Evolutionary conservation across 805 yeast species (phyloP), one percentile per base, ranked within the genome.

Genomic region (Candida suzukii): DNA sequence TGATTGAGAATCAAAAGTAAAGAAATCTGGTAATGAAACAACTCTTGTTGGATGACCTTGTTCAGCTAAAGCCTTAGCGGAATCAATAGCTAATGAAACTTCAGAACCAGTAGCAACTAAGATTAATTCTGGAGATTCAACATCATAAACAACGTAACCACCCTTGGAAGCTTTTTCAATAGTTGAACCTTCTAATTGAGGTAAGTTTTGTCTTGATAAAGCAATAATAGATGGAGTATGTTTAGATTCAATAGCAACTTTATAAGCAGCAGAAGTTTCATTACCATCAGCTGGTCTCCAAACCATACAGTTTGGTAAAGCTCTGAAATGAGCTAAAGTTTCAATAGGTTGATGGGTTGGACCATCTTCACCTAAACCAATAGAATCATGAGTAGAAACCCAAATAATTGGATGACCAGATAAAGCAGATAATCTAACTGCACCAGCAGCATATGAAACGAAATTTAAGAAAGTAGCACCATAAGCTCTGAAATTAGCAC

Each of bases 391-490:
- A 46, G 95, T 85, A 47, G 93, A 93, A 49, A 85, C 88, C 87
- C 90, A 84, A 54, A 79, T 74, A 53, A 84, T 78, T 51, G 91
- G 93, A 61, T 80, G 86, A 53, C 85, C 87, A 43, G 91, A 82
- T 49, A 85, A 68, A 43, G 95, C 91, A 43, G 91, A 74, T 61
- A 85, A 74, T 78, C 95, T 80, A 40, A 84, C 78, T 56, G 95
- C 88, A 73, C 93, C 93, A 32, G 90, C 78, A 53, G 88, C 93
- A 58, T 84, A 84, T 12, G 81, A 75, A 48, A 76, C 82, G 56
- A 91, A 91, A 80, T 93, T 91, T 67, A 91, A 76, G 88, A 91
- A 91, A 60, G 99, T 91, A 70, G 96, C 98, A 66, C 96, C 96
- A 72, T 81, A 90, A 55, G 88, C 82, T 67, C 81, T 84, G 76